Evolutionary conservation across 306 rosid species (phyloP).

Genomic region (Sindora glabra): DNA sequence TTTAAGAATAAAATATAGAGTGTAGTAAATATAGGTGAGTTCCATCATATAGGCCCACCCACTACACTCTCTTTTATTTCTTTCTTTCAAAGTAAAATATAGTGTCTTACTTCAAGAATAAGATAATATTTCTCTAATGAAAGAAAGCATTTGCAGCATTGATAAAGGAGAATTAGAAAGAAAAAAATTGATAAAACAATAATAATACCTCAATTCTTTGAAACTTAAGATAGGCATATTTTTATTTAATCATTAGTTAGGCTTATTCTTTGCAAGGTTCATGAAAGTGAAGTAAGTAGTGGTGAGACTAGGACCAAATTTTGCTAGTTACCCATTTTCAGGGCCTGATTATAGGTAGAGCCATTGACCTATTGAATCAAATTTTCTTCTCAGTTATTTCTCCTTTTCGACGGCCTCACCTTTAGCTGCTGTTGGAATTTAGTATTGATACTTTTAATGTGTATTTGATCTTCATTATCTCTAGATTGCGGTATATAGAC

Average conservation of each 20-base stretch:
- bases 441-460: conserved; percentile 3
- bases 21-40: too few species aligned
- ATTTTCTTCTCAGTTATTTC: too few species aligned
- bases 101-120: too few species aligned
- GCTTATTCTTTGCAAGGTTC: conserved; percentile 46
- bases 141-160: conserved; percentile 29
- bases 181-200: conserved; percentile 35
- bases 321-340: conserved; percentile 24
- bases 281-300: conserved; percentile 19
- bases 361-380: conserved; percentile 20
- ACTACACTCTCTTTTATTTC: too few species aligned
- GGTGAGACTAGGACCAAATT: conserved; percentile 24
- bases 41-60: too few species aligned
- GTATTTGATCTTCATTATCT: neutral
- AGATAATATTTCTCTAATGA: too few species aligned
- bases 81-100: too few species aligned
- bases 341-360: conserved; percentile 23
- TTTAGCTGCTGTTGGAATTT: conserved; percentile 14
- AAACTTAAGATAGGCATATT: conserved; percentile 25
- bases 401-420: too few species aligned
- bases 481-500: conserved; percentile 15
- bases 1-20: too few species aligned
- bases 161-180: conserved; percentile 48
- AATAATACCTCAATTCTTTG: conserved; percentile 42
- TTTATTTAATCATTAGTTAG: conserved; percentile 3